Base-by-base conservation (phyloP, 2,329 filamentous ascomycete species). In the Aspergillus intermedius region DNA sequence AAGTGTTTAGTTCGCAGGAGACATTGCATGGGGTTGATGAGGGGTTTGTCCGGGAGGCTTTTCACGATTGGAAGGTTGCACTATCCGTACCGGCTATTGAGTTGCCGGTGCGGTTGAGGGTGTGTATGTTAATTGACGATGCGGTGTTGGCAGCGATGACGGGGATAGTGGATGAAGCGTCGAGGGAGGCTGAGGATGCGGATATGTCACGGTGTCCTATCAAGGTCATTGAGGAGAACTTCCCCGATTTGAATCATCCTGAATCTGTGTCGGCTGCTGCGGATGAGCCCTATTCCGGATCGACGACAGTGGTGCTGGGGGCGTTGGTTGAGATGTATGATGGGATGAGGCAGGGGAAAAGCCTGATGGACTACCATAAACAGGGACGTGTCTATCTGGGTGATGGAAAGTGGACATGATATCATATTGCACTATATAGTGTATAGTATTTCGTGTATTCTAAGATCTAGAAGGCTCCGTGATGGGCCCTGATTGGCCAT, bases 211-310 rank as follows among this genome's bases (percentile, higher is more conserved):
- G 41, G 21, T 58, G 57, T 46, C 61, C 54, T 44, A 52, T 65
- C 4, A 65, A 61, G 25, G 50, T 62, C 17, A 35, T 65, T 19
- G 63, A 65, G 50, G 59, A 64, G 37, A 62, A 62, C 42, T 65
- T 56, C 23, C 62, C 62, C 2, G 60, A 64, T 44, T 37, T 49
- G 17, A 44, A 50, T 13, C 50, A 56, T 32, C 50, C 42, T 4
- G 51, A 58, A 22, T 48, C 45, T 30, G 54, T 35, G 5, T 48
- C 54, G 3, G 54, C 44, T 17, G 13, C 54, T 4, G 37, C 42
- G 5, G 32, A 41, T 8, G 58, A 49, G 2, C 37, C 30, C 10
- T 63, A 62, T 53, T 51, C 46, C 4, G 60, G 62, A 1, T 63
- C 57, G 57, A 59, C 57, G 3, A 59, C 35, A 23, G 55, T 65